Base-by-base conservation (phyloP, 805 yeast genomes). In the Yarrowia osloensis region DNA sequence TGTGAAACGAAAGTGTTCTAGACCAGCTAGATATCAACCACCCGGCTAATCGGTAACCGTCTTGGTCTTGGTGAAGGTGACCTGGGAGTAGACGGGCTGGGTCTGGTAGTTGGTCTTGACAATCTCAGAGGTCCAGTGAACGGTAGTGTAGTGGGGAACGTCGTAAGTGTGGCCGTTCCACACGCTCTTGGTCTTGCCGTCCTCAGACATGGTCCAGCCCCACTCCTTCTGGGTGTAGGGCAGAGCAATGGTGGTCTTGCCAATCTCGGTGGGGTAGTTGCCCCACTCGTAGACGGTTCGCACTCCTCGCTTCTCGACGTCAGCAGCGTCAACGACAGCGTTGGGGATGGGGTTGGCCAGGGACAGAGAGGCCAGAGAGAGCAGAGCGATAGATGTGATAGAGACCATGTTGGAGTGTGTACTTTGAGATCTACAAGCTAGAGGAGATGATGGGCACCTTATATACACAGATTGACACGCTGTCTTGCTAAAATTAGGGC, bases 231-330 rank as follows among this genome's bases (percentile, higher is more conserved):
- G 59, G 21, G 59, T 52, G 59, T 52, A 52, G 22, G 59, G 59
- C 2, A 33, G 59, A n/a, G 59, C 42, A 24, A 52, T 52, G 59
- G 59, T 52, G 42, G 59, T 52, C 42, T 33, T 4, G 12, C 59
- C 59, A 17, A 52, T 35, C 42, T 33, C 42, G 31, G 59, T 52
- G 17, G 59, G 59, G 42, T 52, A 52, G 59, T 52, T 52, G 40
- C 59, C 59, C 59, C 59, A 52, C 42, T 52, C 59, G 59, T 52
- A 52, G 42, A 52, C 59, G 59, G 42, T 52, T 24, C 31, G 21
- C 15, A 52, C 42, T n/a, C 42, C 59, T 24, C 59, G 59, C 42
- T 52, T 52, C 31, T 52, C 59, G 21, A 52, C 31, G 17, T 52
- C 31, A 35, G 59, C 59, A 22, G 28, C 57, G 42, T 33, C 42